Conservation (phyloP, 2,329 filamentous ascomycete genomes). For the Cercospora janseana region DNA sequence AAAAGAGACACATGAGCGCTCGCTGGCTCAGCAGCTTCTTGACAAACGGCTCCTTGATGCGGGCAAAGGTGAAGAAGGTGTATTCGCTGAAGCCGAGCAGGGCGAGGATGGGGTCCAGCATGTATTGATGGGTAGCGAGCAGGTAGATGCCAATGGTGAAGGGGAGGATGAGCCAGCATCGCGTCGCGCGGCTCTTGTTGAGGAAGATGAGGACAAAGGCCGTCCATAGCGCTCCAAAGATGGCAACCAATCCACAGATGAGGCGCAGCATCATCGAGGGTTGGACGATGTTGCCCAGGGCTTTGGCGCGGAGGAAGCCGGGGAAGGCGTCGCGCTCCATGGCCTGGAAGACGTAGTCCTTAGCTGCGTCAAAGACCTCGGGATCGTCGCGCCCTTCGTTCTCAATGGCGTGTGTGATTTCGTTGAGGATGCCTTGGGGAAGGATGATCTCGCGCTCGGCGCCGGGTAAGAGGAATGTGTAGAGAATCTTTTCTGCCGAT, state of each 20-base stretch:
- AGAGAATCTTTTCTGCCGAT: slow-evolving; percentile 97
- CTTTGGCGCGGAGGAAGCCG: slow-evolving; percentile 91
- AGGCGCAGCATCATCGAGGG: slow-evolving; percentile 82
- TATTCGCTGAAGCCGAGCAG: slow-evolving; percentile 92
- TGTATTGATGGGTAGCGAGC: slow-evolving; percentile 89
- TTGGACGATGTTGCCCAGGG: slow-evolving; percentile 90
- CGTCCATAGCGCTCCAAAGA: slow-evolving; percentile 93
- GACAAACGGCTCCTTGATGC: slow-evolving; percentile 87
- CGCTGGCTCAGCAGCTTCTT: slow-evolving; percentile 78
- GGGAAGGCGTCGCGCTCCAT: slow-evolving; percentile 99
- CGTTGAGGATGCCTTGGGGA: slow-evolving; percentile 78
- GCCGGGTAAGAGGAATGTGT: slow-evolving; percentile 92
- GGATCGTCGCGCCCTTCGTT: slow-evolving; percentile 90
- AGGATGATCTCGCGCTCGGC: slow-evolving; percentile 95
- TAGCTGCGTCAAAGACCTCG: slow-evolving; percentile 93
- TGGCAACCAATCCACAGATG: slow-evolving; percentile 76
- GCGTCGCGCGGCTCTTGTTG: slow-evolving; percentile 67
- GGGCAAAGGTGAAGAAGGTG: slow-evolving; percentile 87
- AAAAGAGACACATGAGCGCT: slow-evolving; percentile 72
- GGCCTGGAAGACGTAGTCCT: slow-evolving; percentile 98
- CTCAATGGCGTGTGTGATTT: slow-evolving; percentile 85
- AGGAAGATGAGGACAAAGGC: slow-evolving; percentile 92
- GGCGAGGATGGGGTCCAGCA: slow-evolving; percentile 86
- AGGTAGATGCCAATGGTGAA: slow-evolving; percentile 90
- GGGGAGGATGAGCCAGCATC: slow-evolving; percentile 88